Conservation (phyloP, 441 rosid species). For the Geranium incanum region DNA sequence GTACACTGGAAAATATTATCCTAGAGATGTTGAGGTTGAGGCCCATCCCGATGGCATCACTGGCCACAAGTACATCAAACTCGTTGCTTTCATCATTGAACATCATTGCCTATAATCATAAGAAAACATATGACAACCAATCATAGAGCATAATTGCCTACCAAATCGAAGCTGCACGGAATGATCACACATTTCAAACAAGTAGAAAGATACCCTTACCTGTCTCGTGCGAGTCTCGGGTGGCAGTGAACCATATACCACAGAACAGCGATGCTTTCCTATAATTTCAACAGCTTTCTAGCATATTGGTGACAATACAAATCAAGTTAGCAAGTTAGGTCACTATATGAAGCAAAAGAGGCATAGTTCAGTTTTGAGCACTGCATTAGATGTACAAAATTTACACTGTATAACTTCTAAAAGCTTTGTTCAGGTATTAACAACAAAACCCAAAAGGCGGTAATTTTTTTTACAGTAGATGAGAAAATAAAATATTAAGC, state of each 20-base stretch:
- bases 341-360: neutral
- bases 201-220: conserved; percentile 38
- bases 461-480: neutral
- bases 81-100: conserved; percentile 76
- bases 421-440: neutral
- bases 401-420: neutral
- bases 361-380: neutral
- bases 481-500: neutral
- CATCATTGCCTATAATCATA: conserved; percentile 74
- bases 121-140: conserved; percentile 14
- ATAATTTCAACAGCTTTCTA: conserved; percentile 58
- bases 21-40: conserved; percentile 88
- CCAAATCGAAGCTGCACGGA: neutral
- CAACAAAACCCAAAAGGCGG: conserved; percentile 4
- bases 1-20: conserved; percentile 72
- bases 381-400: neutral
- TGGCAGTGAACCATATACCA: conserved; percentile 89
- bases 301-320: neutral
- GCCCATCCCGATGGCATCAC: conserved; percentile 99
- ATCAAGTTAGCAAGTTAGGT: conserved; percentile 12
- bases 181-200: neutral
- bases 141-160: neutral
- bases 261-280: conserved; percentile 82
- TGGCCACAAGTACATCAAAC: conserved; percentile 94
- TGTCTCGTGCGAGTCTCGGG: conserved; percentile 90